phyloP scores from a whole-genome alignment of 371 early-diverging fungal species.

The Lichtheimia ramosa region DNA sequence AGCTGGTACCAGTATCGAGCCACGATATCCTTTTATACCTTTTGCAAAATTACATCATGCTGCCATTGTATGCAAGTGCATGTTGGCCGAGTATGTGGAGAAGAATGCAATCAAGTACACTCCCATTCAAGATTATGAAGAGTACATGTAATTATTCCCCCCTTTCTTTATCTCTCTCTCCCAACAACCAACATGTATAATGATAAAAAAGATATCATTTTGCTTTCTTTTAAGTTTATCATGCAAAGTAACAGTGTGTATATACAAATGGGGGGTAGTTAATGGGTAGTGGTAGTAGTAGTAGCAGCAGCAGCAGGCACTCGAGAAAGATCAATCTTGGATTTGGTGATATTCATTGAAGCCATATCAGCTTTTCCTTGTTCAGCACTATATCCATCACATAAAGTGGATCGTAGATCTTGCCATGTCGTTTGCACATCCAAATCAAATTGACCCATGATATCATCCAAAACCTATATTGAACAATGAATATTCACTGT shows the following conservation, averaged over 20 bases:
- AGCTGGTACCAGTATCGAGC: conserved; percentile 28
- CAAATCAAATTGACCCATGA: conserved; percentile 17
- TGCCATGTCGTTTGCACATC: conserved; percentile 23
- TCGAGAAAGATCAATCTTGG: conserved; percentile 23
- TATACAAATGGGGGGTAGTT: no score
- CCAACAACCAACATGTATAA: no score
- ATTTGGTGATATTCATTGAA: conserved; percentile 19
- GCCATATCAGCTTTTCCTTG: conserved; percentile 7
- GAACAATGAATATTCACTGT: background rate
- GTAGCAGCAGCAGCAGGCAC: background rate
- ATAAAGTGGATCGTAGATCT: conserved; percentile 6
- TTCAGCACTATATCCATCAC: conserved; percentile 4
- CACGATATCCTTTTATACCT: conserved; percentile 36
- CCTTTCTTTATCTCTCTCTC: background rate
- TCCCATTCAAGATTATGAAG: conserved; percentile 23
- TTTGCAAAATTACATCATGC: conserved; percentile 36
- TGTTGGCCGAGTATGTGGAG: conserved; percentile 25
- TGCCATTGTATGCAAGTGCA: conserved; percentile 40
- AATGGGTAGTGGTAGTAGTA: no score
- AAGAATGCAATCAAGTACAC: conserved; percentile 21
- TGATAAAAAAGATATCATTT: no score
- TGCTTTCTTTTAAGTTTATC: no score
- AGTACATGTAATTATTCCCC: conserved; percentile 24
- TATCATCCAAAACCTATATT: conserved; percentile 23
- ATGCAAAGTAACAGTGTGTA: no score